Evolutionary conservation across 2,329 filamentous ascomycete genomes (phyloP), one percentile per base, ranked within the genome.

Genomic region (Parafenestella ontariensis): DNA sequence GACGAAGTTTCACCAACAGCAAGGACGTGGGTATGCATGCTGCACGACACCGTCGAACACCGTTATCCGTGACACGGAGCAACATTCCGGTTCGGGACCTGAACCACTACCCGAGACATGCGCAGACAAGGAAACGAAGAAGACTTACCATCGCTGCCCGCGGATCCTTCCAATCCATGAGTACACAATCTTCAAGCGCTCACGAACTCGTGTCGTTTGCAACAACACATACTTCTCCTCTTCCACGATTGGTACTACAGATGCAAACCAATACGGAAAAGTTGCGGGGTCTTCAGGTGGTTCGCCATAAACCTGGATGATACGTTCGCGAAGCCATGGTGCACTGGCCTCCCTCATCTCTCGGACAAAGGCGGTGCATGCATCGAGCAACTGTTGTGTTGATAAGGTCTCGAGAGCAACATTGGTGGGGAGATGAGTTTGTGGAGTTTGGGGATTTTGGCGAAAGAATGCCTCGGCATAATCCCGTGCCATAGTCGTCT

Each of bases 261-360:
- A 91, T 9, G 90, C 92, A 62, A 96, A 89, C 93, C 93, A 97
- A 83, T 92, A 96, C 0, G 92, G 90, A 62, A 96, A 95, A 1
- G 86, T 74, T 3, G 87, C 87, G 0, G 91, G 87, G 66, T 96
- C 91, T 15, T 85, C 80, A 0, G 92, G 92, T 18, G 88, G 89
- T 53, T 89, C 85, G 11, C 92, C 92, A 61, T 94, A 95, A 5
- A 90, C 87, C 28, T 85, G 78, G 26, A 93, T 78, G 29, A 93
- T 87, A 8, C 88, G 85, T 36, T 87, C 83, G 50, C 90, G 85
- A 24, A 96, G 79, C 92, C 91, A 96, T 0, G 85, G 83, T 0
- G 88, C 89, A 53, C 88, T 90, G 48, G 86, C 80, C 5, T 82
- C 81, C 49, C 86, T 84, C 85, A 92, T 92, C 43, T 83, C 84